Base-by-base conservation (phyloP, 164 flowering plant species). In the Liriodendron chinense region DNA sequence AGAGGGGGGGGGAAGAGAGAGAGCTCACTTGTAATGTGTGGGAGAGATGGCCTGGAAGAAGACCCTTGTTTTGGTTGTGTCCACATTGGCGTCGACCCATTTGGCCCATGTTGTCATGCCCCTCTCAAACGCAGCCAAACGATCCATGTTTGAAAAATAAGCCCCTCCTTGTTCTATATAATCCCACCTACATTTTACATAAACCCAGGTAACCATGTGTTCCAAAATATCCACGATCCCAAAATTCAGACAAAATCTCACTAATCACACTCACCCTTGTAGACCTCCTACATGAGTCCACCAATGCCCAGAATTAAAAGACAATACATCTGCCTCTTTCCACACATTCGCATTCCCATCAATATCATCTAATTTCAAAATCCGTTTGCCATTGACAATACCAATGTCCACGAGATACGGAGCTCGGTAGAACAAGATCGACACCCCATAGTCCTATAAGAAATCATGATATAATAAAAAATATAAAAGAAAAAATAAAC, bases 31-130 rank as follows among this genome's bases (percentile, higher is more conserved):
- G 89, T 90, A 87, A 68, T 93, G 98, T 1, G 96, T 87, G 1
- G 99, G 99, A 69, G 98, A 95, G 66, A 92, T 89, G 73, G 91
- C 82, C 66, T 82, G 93, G 78, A 95, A 90, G 82, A 95, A 91
- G 25, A 95, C 88, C 59, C 79, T 83, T 74, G 96, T 91, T 77
- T 74, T 84, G 21, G 79, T 78, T 22, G 20, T 73, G 78, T 95
- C 92, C 66, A 94, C 56, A 61, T 90, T 86, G 26, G 79, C 8
- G 43, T 95, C 99, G 2, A 89, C 89, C 96, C 98, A 95, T 68
- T 78, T 79, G 1, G 94, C 88, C 99, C 98, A 95, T 47, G 99
- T 93, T 67, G 82, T 85, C 47, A 95, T 72, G 13, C 89, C 99
- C 76, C 75, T 88, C 56, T 91, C 90, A 69, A 89, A 69, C 9